Conservation (phyloP, 2,329 filamentous ascomycete genomes). For the Fusarium zealandicum region DNA sequence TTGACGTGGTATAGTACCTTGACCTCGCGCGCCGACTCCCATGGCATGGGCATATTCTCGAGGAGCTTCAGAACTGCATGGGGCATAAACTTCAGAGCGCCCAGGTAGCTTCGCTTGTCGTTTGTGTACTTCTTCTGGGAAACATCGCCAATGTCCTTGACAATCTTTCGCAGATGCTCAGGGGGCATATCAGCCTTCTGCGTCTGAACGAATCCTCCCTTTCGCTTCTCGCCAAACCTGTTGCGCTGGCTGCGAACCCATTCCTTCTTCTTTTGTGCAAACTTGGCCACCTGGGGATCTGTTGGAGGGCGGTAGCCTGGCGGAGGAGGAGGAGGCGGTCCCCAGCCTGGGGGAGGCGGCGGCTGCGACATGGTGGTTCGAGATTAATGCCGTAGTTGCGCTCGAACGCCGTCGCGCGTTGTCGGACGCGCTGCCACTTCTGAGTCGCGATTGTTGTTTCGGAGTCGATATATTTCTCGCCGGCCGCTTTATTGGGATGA, state of each 20-base stretch:
- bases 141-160: slow-evolving; percentile 97
- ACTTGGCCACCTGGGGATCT: slow-evolving; percentile 89
- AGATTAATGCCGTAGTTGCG: slow-evolving; percentile 37
- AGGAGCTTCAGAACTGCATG: slow-evolving; percentile 96
- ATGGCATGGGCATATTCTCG: slow-evolving; percentile 99
- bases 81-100: slow-evolving; percentile 98
- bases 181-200: slow-evolving; percentile 99
- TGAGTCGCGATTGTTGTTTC: slow-evolving; percentile 20
- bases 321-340: slow-evolving; percentile 78
- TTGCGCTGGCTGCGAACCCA: slow-evolving; percentile 92
- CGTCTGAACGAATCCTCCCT: slow-evolving; percentile 94
- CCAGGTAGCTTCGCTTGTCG: slow-evolving; percentile 97
- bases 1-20: slow-evolving; percentile 99
- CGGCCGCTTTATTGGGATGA: slow-evolving; percentile 27
- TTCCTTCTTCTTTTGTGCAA: slow-evolving; percentile 98
- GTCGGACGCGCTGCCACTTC: slow-evolving; percentile 42
- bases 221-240: slow-evolving; percentile 95
- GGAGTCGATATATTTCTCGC: neutral
- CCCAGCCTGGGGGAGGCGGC: slow-evolving; percentile 66
- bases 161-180: slow-evolving; percentile 97
- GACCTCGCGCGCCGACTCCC: slow-evolving; percentile 95
- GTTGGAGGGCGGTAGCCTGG: slow-evolving; percentile 83
- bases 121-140: slow-evolving; percentile 99
- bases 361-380: slow-evolving; percentile 59
- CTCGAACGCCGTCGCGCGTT: slow-evolving; percentile 48